These are phyloP conservation scores for Schwanniomyces etchellsii DNA, from an alignment of 1,139 yeast genomes.

Conservation along the genomic window DNA sequence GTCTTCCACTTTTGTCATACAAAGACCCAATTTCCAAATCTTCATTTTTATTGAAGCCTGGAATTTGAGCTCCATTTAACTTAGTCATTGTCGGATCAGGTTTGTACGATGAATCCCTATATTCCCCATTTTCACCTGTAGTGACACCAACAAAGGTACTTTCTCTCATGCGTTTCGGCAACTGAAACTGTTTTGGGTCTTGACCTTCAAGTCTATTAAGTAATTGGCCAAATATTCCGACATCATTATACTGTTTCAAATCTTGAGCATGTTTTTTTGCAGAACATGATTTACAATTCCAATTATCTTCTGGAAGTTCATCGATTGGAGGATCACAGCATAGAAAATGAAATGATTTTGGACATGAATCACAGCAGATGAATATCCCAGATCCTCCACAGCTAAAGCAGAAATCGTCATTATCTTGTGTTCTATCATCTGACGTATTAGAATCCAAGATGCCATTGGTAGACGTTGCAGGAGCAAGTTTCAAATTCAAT, in stretches of 20 bases:
- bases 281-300: conserved; percentile 80
- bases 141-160: conserved; percentile 65
- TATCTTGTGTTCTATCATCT: conserved; percentile 36
- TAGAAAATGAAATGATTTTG: conserved; percentile 83
- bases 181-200: conserved; percentile 68
- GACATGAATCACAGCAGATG: conserved; percentile 91
- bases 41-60: conserved; percentile 33
- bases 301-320: conserved; percentile 78
- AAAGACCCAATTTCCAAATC: conserved; percentile 61
- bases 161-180: conserved; percentile 68
- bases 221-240: conserved; percentile 61
- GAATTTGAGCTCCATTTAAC: conserved; percentile 34
- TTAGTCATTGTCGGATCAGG: conserved; percentile 40
- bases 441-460: conserved; percentile 8
- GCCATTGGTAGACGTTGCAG: conserved; percentile 11
- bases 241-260: conserved; percentile 27
- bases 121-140: conserved; percentile 67
- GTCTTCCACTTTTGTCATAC: conserved; percentile 58
- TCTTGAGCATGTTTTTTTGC: conserved; percentile 24
- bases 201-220: conserved; percentile 50
- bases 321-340: conserved; percentile 91
- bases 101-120: conserved; percentile 54
- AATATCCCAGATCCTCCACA: conserved; percentile 89
- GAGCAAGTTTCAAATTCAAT: conserved; percentile 24
- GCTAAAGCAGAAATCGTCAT: conserved; percentile 84